Evolutionary conservation across 2,329 filamentous ascomycete genomes (phyloP), one percentile per base, ranked within the genome.

Genomic region (Fusarium nematophilum): DNA sequence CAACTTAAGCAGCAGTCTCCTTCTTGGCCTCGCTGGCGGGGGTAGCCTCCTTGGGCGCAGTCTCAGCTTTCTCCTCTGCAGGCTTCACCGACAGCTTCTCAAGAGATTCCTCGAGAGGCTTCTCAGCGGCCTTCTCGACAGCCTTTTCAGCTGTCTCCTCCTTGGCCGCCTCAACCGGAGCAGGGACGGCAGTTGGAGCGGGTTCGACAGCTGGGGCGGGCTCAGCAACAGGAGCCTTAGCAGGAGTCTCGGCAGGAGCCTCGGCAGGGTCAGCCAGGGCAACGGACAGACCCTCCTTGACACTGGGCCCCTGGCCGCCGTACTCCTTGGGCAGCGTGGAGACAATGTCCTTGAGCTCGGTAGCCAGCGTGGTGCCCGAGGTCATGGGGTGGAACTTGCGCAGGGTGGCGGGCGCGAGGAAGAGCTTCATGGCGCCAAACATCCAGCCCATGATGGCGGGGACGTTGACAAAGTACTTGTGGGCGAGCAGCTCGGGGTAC

Each of bases 381-480:
- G 84, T 82, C 78, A 93, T 86, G 38, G 90, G 90, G 70, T 92
- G 89, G 77, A 93, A 92, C 73, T 93, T 93, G 78, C 89, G 89
- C 64, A 90, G 83, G 1, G 90, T 93, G 70, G 90, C 89, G 43
- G 87, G 81, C 25, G 88, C 86, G 36, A 93, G 80, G 73, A 93
- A 89, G 14, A 91, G 76, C 79, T 92, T 93, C 80, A 93, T 89
- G 48, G 89, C 83, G 15, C 81, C 80, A 73, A 90, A 93, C 72
- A 93, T 85, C 83, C 93, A 97, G 52, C 92, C 91, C 93, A 97
- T 97, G 69, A 97, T 82, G 51, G 88, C 77, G 0, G 94, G 94
- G 6, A 97, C 92, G 70, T 97, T 97, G 78, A 97, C 90, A 73
- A 97, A 97, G 83, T 93, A 97, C 81, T 97, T 97, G 79, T 94